Evolutionary conservation across 768 basidiomycete species (phyloP), one percentile per base, ranked within the genome.

Genomic region (Lactifluus volemus): DNA sequence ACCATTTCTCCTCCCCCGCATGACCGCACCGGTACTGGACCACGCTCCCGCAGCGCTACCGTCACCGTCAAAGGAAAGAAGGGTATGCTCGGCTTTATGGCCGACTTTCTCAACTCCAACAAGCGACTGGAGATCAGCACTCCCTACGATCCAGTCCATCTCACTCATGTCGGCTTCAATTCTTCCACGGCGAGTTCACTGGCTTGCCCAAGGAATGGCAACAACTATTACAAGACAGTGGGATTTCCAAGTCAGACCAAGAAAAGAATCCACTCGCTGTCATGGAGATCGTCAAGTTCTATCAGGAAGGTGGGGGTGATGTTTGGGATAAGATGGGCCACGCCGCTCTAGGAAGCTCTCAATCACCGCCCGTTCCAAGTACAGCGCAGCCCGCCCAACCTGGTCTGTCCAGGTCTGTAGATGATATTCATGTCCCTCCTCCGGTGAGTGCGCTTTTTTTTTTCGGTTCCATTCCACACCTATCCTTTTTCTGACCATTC

Each of bases 191-290:
- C 60, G 96, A 99, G 75, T 98, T 95, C 76, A 94, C 92, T 9
- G 97, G 97, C 2, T 79, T 99, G 36, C 97, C 97, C 3, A 96
- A 96, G 73, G 96, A 98, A 76, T 99, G 97, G 97, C 97, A 99
- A 70, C 92, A 98, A 72, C 80, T 98, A 5, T 75, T 99, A 51
- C 92, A 92, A 73, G 94, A 98, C 72, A 92, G 88, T 64, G 97
- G 97, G 56, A 98, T 98, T 70, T 94, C 92, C 42, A 84, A 89
- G 68, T 80, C 77, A 25, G 94, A 99, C 74, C 97, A 99, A 77
- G 95, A 97, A 74, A 93, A 91, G 78, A 95, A 98, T 69, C 97
- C 97, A 0, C 88, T 97, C 74, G 93, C 93, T 4, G 93, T 98
- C 63, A 93, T 95, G 84, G 97, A 98, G 70, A 96, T 98, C 64